Base-by-base conservation (phyloP, 2,329 filamentous ascomycete species). In the Phaeosphaeria sp. region DNA sequence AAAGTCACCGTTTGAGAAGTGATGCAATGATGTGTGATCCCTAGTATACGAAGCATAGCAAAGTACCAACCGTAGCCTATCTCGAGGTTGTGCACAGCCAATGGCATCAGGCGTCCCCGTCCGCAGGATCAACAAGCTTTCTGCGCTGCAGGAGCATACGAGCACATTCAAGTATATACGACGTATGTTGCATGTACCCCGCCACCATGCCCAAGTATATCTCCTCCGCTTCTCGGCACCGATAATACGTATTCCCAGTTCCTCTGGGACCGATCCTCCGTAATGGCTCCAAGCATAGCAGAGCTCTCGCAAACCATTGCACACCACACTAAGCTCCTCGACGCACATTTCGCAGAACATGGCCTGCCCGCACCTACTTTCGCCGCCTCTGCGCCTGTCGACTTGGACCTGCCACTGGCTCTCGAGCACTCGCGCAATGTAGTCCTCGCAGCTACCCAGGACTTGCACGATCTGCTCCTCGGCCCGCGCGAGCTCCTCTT, bases 391-490 rank as follows among this genome's bases (percentile, higher is more conserved):
- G 30, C 30, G 30, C 30, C 30, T 7, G 30, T 36, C 30, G 30
- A 36, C 13, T 36, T 13, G 9, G 3, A 36, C 13, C 20, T 63
- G 2, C 52, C 55, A 27, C 30, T 11, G 5, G 30, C 6, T 3
- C 30, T 36, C 3, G 30, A 36, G 30, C 46, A 60, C 9, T 55
- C 60, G 9, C 56, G 55, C 17, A 46, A 33, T 39, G 41, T 33
- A 15, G 57, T 58, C 23, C 43, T 59, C 10, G 48, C 52, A 27
- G 53, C 60, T 22, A 63, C 21, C 9, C 60, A 60, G 33, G 57
- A 43, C n/a, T 20, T 43, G 3, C 41, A 43, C 50, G 1, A n/a
- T 56, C 15, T 22, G 55, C 22, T 56, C 56, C 55, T 56, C 55
- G n/a, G 50, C 56, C 20, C 52, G 56, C 15, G 54, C 50, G 46